Evolutionary conservation across 2,329 filamentous ascomycete genomes (phyloP).

Genomic region (Lecanosticta acicola): DNA sequence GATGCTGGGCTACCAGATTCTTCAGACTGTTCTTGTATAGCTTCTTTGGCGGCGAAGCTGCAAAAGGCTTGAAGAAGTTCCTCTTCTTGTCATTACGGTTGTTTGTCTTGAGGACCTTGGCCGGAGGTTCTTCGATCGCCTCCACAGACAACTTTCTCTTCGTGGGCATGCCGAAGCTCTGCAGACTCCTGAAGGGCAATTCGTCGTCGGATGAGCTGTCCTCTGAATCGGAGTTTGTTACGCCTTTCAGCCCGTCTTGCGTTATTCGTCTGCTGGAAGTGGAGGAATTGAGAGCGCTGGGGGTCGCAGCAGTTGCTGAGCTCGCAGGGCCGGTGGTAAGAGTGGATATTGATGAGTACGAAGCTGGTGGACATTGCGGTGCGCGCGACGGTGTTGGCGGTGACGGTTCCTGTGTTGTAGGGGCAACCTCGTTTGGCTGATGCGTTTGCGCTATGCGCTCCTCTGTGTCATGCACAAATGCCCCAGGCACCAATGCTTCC

Average conservation of each 20-base stretch:
- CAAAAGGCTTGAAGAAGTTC: constrained; percentile 5
- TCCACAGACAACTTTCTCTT: constrained; percentile 24
- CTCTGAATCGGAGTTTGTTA: constrained; percentile 42
- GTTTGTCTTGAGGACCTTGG: constrained; percentile 6
- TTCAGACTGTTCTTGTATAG: constrained; percentile 28
- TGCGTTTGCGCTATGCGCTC: not conserved
- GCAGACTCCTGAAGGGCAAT: constrained; percentile 6
- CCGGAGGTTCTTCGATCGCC: not conserved
- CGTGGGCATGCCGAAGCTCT: constrained; percentile 28
- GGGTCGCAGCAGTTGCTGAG: constrained; percentile 17
- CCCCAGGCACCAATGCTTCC: not conserved
- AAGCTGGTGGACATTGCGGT: constrained; percentile 5
- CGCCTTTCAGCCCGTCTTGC: constrained; percentile 49
- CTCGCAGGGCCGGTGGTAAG: constrained; percentile 27
- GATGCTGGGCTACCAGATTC: constrained; percentile 24
- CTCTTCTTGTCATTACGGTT: constrained; percentile 7
- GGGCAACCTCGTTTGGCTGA: too few species aligned
- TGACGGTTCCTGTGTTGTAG: too few species aligned
- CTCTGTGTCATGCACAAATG: not conserved
- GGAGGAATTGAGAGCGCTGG: constrained; percentile 7
- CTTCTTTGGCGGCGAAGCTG: constrained; percentile 19
- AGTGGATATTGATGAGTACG: constrained; percentile 28
- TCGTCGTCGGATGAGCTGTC: constrained; percentile 20
- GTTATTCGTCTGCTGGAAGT: constrained; percentile 49
- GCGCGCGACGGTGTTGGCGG: not conserved